Conservation (phyloP, 2,329 filamentous ascomycete genomes). For the Lachnellula subtilissima region DNA sequence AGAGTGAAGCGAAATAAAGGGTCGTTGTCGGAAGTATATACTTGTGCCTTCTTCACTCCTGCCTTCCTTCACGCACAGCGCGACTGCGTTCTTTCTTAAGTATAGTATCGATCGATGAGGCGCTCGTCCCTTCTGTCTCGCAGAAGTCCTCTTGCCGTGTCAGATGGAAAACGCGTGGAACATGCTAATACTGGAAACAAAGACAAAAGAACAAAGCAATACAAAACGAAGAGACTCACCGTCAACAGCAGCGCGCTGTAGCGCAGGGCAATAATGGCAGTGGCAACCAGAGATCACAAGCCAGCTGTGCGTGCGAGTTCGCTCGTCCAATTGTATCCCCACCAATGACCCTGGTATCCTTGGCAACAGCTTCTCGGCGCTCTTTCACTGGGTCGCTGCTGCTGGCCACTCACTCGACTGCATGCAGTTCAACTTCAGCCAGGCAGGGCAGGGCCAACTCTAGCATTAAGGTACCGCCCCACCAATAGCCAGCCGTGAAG, state of each 20-base stretch:
- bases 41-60: conserved; percentile 1
- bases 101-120: neutral
- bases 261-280: neutral
- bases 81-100: neutral
- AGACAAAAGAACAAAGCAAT: neutral
- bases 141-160: conserved; percentile 3
- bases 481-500: too few relatives aligned
- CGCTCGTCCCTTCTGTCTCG: conserved; percentile 3
- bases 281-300: neutral
- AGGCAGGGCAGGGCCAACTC: too few relatives aligned
- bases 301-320: neutral
- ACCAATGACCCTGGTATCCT: too few relatives aligned
- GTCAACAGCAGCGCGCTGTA: conserved; percentile 2
- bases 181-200: conserved; percentile 4
- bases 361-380: too few relatives aligned
- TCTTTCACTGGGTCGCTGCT: too few relatives aligned
- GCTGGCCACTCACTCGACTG: too few relatives aligned
- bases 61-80: neutral
- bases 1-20: neutral
- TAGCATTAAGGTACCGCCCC: too few relatives aligned
- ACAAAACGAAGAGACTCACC: neutral
- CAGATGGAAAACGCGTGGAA: conserved; percentile 16
- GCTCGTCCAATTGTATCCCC: neutral
- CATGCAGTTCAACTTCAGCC: too few relatives aligned
- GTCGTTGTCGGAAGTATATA: conserved; percentile 2